Percentiles rank a stretch among this genome's conserved stretches.
Evolutionary conservation across 2,329 filamentous ascomycete genomes (phyloP).

Genomic region (Fusarium sp.): DNA sequence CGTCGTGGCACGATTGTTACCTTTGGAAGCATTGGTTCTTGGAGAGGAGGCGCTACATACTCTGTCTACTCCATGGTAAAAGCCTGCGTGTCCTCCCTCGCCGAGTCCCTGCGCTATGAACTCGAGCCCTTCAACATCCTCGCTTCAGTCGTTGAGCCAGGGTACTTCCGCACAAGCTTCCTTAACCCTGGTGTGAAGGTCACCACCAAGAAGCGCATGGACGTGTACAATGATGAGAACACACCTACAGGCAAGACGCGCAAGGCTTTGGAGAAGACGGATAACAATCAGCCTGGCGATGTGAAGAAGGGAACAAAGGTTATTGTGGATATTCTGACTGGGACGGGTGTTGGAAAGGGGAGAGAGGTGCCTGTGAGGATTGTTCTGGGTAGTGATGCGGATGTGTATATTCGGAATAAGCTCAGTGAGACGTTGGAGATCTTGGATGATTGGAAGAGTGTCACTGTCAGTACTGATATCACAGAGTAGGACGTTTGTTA

Average conservation of each 20-base stretch:
- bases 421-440: conserved; percentile 56
- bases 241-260: conserved; percentile 49
- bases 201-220: conserved; percentile 47
- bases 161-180: conserved; percentile 65
- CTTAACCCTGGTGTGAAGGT: conserved; percentile 53
- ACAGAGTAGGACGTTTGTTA: background rate
- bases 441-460: conserved; percentile 62
- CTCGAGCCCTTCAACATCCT: conserved; percentile 59
- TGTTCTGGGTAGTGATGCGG: conserved; percentile 65
- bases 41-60: conserved; percentile 53
- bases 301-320: conserved; percentile 64
- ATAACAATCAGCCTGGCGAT: conserved; percentile 67
- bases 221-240: conserved; percentile 48
- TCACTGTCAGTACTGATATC: conserved; percentile 44
- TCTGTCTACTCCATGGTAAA: conserved; percentile 61
- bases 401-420: conserved; percentile 57
- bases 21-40: conserved; percentile 62
- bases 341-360: conserved; percentile 59
- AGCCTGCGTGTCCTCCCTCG: conserved; percentile 58
- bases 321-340: conserved; percentile 67
- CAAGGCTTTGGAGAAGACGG: conserved; percentile 48
- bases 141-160: conserved; percentile 60
- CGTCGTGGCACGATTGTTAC: conserved; percentile 53
- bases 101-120: conserved; percentile 58
- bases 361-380: conserved; percentile 65